Percentiles rank a stretch among this genome's conserved stretches.
Conservation (phyloP, 352 stramenopile genomes). For the Pythium utonaiense region DNA sequence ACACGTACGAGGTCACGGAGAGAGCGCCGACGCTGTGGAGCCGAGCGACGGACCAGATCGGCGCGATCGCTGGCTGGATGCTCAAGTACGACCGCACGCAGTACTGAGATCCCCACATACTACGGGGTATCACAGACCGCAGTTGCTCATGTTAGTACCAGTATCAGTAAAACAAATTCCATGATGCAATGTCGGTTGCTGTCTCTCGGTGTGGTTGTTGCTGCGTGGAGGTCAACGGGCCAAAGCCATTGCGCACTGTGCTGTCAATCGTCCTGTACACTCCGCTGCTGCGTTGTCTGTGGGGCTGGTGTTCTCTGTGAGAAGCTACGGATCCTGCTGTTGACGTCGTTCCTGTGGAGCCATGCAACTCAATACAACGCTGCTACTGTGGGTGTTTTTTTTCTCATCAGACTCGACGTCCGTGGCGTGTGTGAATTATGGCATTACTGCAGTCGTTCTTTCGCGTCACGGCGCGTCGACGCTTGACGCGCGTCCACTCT, state of each 20-base stretch:
- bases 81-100: slow-evolving; percentile 23
- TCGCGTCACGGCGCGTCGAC: not conserved
- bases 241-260: no score
- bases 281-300: no score
- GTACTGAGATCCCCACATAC: slow-evolving; percentile 20
- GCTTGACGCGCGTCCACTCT: slow-evolving; percentile 3
- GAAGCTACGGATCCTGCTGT: no score
- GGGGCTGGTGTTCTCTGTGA: no score
- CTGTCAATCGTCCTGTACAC: no score
- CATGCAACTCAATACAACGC: no score
- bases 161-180: no score
- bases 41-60: not conserved
- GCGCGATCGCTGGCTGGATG: slow-evolving; percentile 5
- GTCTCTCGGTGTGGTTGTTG: no score
- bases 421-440: not conserved
- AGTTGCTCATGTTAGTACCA: no score
- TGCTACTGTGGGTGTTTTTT: not conserved
- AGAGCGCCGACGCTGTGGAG: slow-evolving; percentile 8
- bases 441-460: not conserved
- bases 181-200: no score
- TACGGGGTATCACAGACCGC: not conserved
- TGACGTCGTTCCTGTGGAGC: no score
- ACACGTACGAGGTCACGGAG: slow-evolving; percentile 15
- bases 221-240: no score
- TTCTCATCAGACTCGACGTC: slow-evolving; percentile 9